Evolutionary conservation across 257 asterid species (phyloP).

Genomic region (Scutellaria galericulata): DNA sequence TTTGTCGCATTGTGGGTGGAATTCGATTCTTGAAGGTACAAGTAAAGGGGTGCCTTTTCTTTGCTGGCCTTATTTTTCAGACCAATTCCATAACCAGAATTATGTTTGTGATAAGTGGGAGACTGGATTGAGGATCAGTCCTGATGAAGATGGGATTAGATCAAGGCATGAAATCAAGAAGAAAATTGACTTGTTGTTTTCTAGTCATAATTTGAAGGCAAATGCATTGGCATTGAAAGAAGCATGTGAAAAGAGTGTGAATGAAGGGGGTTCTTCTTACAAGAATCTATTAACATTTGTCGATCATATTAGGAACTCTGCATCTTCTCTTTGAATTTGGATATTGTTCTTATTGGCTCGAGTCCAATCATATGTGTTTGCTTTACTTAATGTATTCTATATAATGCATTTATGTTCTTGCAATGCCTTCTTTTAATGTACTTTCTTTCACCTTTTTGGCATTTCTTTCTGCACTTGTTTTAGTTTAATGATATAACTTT

Average conservation of each 20-base stretch:
- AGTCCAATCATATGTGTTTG: too few relatives aligned
- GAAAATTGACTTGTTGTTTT: neutral
- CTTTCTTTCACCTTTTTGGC: too few relatives aligned
- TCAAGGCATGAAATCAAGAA: slow-evolving; percentile 2
- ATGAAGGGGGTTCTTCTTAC: neutral
- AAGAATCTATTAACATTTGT: neutral
- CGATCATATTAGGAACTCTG: neutral
- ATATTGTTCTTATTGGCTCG: too few relatives aligned
- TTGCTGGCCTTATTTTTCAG: slow-evolving; percentile 53
- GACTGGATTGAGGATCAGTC: slow-evolving; percentile 7
- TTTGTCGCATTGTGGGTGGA: slow-evolving; percentile 54
- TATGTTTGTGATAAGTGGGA: slow-evolving; percentile 36
- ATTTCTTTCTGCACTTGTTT: too few relatives aligned
- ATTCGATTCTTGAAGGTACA: slow-evolving; percentile 41
- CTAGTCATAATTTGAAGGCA: neutral
- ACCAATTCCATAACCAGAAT: slow-evolving; percentile 41
- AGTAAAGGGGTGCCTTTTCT: slow-evolving; percentile 44
- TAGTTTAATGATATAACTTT: too few relatives aligned
- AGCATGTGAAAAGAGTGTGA: neutral
- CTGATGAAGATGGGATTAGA: neutral
- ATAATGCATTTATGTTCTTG: too few relatives aligned
- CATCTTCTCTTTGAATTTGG: too few relatives aligned
- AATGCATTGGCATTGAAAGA: neutral
- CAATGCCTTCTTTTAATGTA: too few relatives aligned
- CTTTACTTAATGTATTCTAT: too few relatives aligned